Evolutionary conservation across 805 yeast genomes (phyloP), one percentile per base, ranked within the genome.

Genomic region (Sugiyamaella americana): DNA sequence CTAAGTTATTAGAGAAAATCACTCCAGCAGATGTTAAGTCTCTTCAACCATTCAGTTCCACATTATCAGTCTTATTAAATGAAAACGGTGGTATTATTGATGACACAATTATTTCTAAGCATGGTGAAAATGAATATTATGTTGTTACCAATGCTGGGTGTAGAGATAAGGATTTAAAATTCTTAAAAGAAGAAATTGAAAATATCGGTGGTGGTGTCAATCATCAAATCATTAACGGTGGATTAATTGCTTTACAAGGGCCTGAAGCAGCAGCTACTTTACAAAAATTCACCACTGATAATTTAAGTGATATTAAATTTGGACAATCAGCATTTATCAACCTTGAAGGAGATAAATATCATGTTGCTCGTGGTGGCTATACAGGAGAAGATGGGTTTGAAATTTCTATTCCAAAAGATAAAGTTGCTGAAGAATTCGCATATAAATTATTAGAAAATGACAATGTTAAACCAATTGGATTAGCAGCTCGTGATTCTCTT

Each of bases 381-480:
- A 93, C 98, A 4, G 98, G 98, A 17, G 98, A 93, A 67, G 98
- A 93, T 64, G 98, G 98, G 1, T 91, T 93, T 65, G 98, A 93
- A 65, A 76, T 91, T 49, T 81, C 94, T 5, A 81, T 89, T 50
- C 83, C 87, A 22, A 64, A 41, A 68, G 72, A 44, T 62, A 72
- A 58, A 10, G 56, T 55, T 19, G 82, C 91, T 1, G 62, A 69
- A 24, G 78, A 74, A 1, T 78, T 93, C 55, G 79, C 93, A 38
- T 67, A 75, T 49, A 70, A 75, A 4, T 66, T 87, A 43, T 65
- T 86, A 37, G 73, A 75, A 35, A 79, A 60, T 47, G 48, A 48
- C 16, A 63, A 69, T 10, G 86, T 87, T 41, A 79, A 78, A 62
- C 95, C 96, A 34, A 86, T 88, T 57, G 98, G 98, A 3, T 77